These are phyloP conservation scores for Odonthalia washingtoniensis DNA, from an alignment of 31 red algal genomes.

Conservation along the genomic window DNA sequence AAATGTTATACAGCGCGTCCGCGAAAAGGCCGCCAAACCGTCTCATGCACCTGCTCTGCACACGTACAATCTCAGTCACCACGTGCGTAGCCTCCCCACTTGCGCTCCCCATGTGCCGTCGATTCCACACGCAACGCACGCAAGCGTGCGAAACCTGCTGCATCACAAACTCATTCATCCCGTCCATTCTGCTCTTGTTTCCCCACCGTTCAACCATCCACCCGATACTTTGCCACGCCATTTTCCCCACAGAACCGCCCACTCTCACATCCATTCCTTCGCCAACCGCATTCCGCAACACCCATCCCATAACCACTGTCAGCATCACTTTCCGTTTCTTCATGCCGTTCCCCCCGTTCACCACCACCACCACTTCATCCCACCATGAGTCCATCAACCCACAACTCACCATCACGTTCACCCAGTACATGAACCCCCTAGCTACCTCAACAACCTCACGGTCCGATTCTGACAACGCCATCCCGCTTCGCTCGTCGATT, in stretches of 20 bases:
- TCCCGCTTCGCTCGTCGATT: conserved; percentile 47
- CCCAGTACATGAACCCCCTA: conserved; percentile 70
- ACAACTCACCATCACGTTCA: conserved; percentile 65
- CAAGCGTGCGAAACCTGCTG: conserved; percentile 46
- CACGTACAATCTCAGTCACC: conserved; percentile 48
- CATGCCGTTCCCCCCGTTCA: too few relatives aligned
- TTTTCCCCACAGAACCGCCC: conserved; percentile 64
- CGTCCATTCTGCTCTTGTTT: not conserved
- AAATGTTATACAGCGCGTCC: conserved; percentile 6
- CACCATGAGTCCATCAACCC: conserved; percentile 33
- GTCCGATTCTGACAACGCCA: conserved; percentile 72
- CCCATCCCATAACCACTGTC: conserved; percentile 42
- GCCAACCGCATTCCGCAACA: conserved; percentile 66
- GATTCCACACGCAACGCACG: conserved; percentile 47
- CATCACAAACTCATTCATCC: conserved; percentile 54
- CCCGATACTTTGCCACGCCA: conserved; percentile 68
- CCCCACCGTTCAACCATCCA: conserved; percentile 68
- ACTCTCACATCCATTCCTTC: conserved; percentile 67
- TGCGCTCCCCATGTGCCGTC: too few relatives aligned
- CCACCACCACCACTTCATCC: too few relatives aligned
- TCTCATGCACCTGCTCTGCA: conserved; percentile 45
- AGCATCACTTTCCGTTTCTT: conserved; percentile 28
- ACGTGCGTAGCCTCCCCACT: conserved; percentile 58
- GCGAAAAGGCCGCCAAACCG: conserved; percentile 34
- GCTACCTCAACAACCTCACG: conserved; percentile 77